Percentiles rank a stretch among this genome's conserved stretches.
Evolutionary conservation across 768 basidiomycete species (phyloP).

Genomic region (Bullera alba): DNA sequence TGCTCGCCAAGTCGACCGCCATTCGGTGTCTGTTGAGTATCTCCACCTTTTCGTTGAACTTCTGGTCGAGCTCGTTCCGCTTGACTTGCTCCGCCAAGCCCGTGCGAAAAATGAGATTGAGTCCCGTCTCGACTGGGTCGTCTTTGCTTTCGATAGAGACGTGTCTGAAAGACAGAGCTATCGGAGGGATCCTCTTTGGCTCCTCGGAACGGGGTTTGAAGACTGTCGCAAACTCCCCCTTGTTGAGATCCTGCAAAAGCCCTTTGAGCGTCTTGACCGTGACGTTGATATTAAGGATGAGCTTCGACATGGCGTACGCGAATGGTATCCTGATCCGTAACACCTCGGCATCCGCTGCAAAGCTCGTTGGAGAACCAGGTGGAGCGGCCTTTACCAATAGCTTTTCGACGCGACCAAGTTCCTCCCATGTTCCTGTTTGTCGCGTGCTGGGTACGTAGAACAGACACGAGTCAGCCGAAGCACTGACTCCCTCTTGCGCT

Average conservation of each 20-base stretch:
- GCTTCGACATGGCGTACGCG: constrained; percentile 65
- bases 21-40: constrained; percentile 45
- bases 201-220: constrained; percentile 63
- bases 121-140: constrained; percentile 69
- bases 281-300: constrained; percentile 64
- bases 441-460: constrained; percentile 57
- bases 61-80: constrained; percentile 67
- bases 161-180: constrained; percentile 57
- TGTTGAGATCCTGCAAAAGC: constrained; percentile 54
- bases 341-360: constrained; percentile 59
- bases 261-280: constrained; percentile 69
- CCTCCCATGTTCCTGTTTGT: constrained; percentile 60
- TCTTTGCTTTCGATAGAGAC: constrained; percentile 74
- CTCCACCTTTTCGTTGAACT: constrained; percentile 71
- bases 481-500: constrained; percentile 43
- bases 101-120: constrained; percentile 67
- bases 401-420: constrained; percentile 58
- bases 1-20: constrained; percentile 1
- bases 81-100: constrained; percentile 65
- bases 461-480: constrained; percentile 47
- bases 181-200: constrained; percentile 63
- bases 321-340: constrained; percentile 71
- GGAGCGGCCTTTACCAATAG: constrained; percentile 51
- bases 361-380: constrained; percentile 26
- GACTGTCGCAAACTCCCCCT: constrained; percentile 54